Evolutionary conservation across 441 rosid species (phyloP).

Genomic region (Heliophila coronopifolia): DNA sequence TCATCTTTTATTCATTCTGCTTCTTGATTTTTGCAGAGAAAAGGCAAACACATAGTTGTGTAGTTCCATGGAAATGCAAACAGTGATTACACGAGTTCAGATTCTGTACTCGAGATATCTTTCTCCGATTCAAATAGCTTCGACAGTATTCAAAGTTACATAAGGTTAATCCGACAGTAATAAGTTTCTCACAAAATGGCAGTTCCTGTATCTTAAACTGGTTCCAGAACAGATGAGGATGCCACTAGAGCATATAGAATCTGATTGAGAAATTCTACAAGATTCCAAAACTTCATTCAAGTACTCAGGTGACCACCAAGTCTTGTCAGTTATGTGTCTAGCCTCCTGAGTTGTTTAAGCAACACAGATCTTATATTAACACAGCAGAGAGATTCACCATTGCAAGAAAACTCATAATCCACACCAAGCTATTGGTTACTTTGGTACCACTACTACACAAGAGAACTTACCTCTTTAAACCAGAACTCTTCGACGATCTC

Average conservation of each 20-base stretch:
- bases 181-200: no score
- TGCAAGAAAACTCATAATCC: slow-evolving; percentile 53
- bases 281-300: slow-evolving; percentile 45
- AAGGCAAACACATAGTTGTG: slow-evolving; percentile 33
- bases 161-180: no score
- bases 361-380: slow-evolving; percentile 42
- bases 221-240: slow-evolving; percentile 42
- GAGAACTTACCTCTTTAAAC: slow-evolving; percentile 34
- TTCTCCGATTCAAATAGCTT: slow-evolving; percentile 74
- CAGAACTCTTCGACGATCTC: slow-evolving; percentile 47
- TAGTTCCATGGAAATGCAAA: slow-evolving; percentile 31
- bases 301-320: slow-evolving; percentile 29
- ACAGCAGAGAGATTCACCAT: slow-evolving; percentile 41
- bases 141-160: slow-evolving; percentile 68
- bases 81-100: slow-evolving; percentile 65
- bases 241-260: slow-evolving; percentile 35
- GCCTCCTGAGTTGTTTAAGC: slow-evolving; percentile 37
- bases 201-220: slow-evolving; percentile 2
- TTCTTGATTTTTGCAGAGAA: slow-evolving; percentile 37
- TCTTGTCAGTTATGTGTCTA: slow-evolving; percentile 45
- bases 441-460: slow-evolving; percentile 25
- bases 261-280: slow-evolving; percentile 36
- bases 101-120: slow-evolving; percentile 82
- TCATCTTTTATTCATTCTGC: neutral
- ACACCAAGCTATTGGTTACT: slow-evolving; percentile 55